Percentiles rank a stretch among this genome's conserved stretches.
phyloP scores from a whole-genome alignment of 2,329 filamentous ascomycete species.

The Hortaea werneckii region DNA sequence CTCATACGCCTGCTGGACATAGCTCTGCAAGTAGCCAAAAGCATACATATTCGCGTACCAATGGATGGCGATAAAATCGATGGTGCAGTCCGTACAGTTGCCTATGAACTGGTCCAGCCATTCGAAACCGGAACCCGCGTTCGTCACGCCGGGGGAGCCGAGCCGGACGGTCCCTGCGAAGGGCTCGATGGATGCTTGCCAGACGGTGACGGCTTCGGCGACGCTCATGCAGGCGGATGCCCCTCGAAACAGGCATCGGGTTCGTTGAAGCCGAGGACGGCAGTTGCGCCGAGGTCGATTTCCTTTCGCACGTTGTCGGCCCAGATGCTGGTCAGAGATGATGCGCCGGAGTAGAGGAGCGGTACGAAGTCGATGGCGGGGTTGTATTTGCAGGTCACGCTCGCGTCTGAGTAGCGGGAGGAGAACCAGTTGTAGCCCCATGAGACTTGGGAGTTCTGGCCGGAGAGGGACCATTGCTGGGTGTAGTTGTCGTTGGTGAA shows the following conservation, averaged over 20 bases:
- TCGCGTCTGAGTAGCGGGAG: slow-evolving; percentile 4
- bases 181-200: slow-evolving; percentile 44
- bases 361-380: slow-evolving; percentile 17
- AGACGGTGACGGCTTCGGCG: slow-evolving; percentile 38
- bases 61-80: slow-evolving; percentile 52
- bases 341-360: slow-evolving; percentile 16
- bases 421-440: slow-evolving; percentile 21
- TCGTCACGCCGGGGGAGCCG: slow-evolving; percentile 49
- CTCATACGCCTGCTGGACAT: slow-evolving; percentile 24
- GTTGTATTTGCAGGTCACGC: slow-evolving; percentile 10
- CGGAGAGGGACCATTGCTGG: slow-evolving; percentile 33
- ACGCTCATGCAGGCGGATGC: slow-evolving; percentile 46
- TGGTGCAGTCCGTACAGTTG: slow-evolving; percentile 43
- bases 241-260: slow-evolving; percentile 40
- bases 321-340: slow-evolving; percentile 13
- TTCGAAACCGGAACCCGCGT: slow-evolving; percentile 44
- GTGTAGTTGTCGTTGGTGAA: slow-evolving; percentile 51
- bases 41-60: slow-evolving; percentile 42
- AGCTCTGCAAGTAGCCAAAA: slow-evolving; percentile 31
- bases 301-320: slow-evolving; percentile 11
- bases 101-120: slow-evolving; percentile 45
- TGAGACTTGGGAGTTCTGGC: slow-evolving; percentile 14
- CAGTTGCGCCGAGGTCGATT: slow-evolving; percentile 29
- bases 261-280: slow-evolving; percentile 59
- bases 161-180: slow-evolving; percentile 41